Base-by-base conservation (phyloP, 177 flowering plant species). In the Vitis hybrid region DNA sequence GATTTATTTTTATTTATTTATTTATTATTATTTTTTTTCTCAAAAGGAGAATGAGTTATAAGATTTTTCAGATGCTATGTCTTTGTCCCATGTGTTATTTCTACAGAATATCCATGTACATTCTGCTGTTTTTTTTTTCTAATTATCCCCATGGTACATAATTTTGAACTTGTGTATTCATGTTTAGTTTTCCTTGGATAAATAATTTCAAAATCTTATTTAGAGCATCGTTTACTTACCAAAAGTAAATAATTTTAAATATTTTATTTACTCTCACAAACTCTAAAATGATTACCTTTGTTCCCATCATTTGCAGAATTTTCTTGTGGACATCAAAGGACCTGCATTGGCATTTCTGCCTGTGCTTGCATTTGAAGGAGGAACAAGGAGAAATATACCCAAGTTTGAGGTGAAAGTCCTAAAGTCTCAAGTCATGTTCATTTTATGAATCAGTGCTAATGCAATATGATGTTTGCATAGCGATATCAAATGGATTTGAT, bases 361-460 rank as follows among this genome's bases (percentile, higher is more conserved):
- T 18, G 97, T 91, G 53, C 94, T 96, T 77, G 97, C 99, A 65
- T 96, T 96, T 91, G 99, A 96, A 87, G 99, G 99, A 64, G 98
- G 97, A 67, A 92, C 97, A 1, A 85, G 97, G 76, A 88, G 94
- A 73, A 96, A 96, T 76, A 89, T 92, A 77, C 99, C 99, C 12
- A 96, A 85, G 74, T 91, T 90, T 83, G 94, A 92, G 98, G 98
- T 94, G 80, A 38, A 38, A 38, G 7, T 38, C 47, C 47, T 38
- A 38, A 38, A 6, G 47, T 14, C 60, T 22, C 6, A 3, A 18
- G 3, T 58, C 11, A 18, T 19, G 24, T 58, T 58, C 11, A 47
- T 65, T 19, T 38, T 38, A 38, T 38, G 7, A 38, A 38, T 38
- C 47, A 38, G 47, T 38, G 47, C 47, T 38, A 38, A 38, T 38